Evolutionary conservation across 2,329 filamentous ascomycete species (phyloP).

Genomic region (Fusarium solani-melongenae): DNA sequence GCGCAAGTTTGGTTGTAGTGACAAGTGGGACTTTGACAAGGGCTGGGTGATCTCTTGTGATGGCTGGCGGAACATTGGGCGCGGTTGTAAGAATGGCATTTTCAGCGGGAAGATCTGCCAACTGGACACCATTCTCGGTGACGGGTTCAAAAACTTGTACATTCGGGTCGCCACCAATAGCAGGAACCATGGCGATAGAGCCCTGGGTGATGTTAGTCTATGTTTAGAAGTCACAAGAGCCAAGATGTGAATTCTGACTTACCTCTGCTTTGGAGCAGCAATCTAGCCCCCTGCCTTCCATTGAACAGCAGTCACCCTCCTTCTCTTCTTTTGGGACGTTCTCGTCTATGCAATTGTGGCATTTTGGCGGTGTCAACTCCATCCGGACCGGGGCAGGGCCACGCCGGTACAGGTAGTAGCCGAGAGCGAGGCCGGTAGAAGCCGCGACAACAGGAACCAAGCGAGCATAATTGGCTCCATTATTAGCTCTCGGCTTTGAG

Average conservation of each 20-base stretch:
- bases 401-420: neutral
- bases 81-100: neutral
- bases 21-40: neutral
- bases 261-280: neutral
- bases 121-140: neutral
- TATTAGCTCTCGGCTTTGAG: neutral
- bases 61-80: neutral
- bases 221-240: neutral
- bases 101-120: neutral
- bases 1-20: constrained; percentile 17
- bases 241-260: neutral
- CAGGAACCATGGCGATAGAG: neutral
- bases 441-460: neutral
- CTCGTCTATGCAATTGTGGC: neutral
- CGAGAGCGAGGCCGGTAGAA: neutral
- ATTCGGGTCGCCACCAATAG: neutral
- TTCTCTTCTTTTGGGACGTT: neutral
- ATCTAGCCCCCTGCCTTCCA: neutral
- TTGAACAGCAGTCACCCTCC: neutral
- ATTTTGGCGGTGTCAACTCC: neutral
- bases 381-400: neutral
- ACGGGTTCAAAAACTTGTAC: neutral
- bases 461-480: neutral
- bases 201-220: neutral
- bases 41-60: neutral